phyloP scores from a whole-genome alignment of 257 asterid genomes.

The Penstemon davidsonii region DNA sequence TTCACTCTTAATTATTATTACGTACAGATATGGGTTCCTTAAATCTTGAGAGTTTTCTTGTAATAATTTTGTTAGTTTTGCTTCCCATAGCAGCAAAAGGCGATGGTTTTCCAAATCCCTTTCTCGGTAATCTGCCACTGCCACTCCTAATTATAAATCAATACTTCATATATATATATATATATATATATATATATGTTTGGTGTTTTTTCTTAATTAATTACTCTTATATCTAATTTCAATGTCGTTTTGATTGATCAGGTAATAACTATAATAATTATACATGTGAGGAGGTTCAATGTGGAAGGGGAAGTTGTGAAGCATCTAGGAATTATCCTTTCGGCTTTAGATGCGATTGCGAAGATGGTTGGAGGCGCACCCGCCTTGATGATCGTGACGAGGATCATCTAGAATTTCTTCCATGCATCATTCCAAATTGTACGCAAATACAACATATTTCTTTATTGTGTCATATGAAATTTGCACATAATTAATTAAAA shows the following conservation, averaged over 20 bases:
- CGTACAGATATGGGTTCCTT: constrained; percentile 31
- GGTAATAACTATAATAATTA: constrained; percentile 39
- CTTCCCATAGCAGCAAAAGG: constrained; percentile 36
- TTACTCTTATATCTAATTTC: background rate
- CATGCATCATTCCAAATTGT: constrained; percentile 78
- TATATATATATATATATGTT: background rate
- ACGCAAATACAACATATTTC: background rate
- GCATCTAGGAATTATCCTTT: constrained; percentile 38
- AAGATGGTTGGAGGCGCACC: constrained; percentile 69
- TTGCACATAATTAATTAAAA: too few relatives aligned
- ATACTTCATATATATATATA: too few relatives aligned
- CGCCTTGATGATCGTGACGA: constrained; percentile 39
- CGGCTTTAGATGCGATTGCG: constrained; percentile 61
- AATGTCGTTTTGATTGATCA: constrained; percentile 11
- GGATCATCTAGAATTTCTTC: constrained; percentile 48
- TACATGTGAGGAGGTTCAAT: constrained; percentile 63
- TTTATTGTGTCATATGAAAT: background rate
- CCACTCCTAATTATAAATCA: too few relatives aligned
- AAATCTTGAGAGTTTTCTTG: constrained; percentile 20
- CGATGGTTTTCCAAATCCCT: constrained; percentile 35
- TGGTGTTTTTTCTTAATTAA: background rate
- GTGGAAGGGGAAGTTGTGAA: constrained; percentile 75
- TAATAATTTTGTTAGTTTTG: constrained; percentile 30
- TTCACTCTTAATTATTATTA: too few relatives aligned
- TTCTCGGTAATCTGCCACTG: constrained; percentile 23